Base-by-base conservation (phyloP, 495 filamentous ascomycete genomes). In the Beverwykella pulmonaria region DNA sequence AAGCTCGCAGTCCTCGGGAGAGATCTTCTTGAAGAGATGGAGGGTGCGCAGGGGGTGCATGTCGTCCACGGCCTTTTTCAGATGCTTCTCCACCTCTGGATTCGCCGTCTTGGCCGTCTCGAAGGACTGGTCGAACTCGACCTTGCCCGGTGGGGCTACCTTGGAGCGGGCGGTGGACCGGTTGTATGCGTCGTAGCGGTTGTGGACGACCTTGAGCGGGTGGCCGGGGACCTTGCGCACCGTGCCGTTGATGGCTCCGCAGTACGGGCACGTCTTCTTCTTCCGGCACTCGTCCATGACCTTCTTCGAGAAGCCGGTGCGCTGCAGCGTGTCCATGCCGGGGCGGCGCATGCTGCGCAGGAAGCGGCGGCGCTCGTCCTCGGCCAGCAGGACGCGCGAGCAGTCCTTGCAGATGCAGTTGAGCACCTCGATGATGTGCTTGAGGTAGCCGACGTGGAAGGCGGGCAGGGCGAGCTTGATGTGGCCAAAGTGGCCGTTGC, bases 371-470 rank as follows among this genome's bases (percentile, higher is more conserved):
- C 89, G 82, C 49, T 95, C 89, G 5, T 81, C 77, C 68, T 96
- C 92, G 10, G 86, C 83, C 25, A 98, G 82, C 22, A 98, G 80
- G 30, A 97, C 87, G 54, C 83, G 84, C 1, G 90, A 82, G 74
- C 90, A 93, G 55, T 86, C 83, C 75, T 98, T 98, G 86, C 94
- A 98, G 68, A 98, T 93, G 66, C 92, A 88, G 73, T 97, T 91
- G 34, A 98, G 81, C 48, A 96, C 92, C 19, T 86, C 84, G 62
- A 95, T 91, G 46, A 93, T 91, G 67, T 92, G 89, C 72, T 90
- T 93, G 71, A 98, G 88, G 72, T 97, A 98, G 60, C 94, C 94
- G 66, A 98, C 90, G 73, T 98, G 94, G 70, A 97, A 97, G 27
- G 89, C 89, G 5, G 94, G 94, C 12, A 98, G 82, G 8, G 92